A percentile compares a stretch with the other conserved stretches of the same genome.
phyloP scores from a whole-genome alignment of 2,329 filamentous ascomycete genomes.

The Bipolaris cookei region DNA sequence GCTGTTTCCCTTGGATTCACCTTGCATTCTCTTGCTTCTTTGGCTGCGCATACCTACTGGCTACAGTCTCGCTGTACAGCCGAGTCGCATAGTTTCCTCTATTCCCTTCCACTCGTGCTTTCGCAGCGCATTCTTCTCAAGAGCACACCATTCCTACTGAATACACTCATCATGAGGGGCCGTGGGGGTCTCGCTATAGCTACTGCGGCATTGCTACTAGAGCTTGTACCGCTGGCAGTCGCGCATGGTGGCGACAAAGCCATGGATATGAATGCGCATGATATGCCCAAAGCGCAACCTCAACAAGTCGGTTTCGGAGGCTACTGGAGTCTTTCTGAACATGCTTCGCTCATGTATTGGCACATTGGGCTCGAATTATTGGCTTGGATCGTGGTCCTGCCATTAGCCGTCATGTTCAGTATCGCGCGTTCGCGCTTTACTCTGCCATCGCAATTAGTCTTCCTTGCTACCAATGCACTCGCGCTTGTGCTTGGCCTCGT shows the following conservation, averaged over 20 bases:
- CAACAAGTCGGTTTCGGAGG: slow-evolving; percentile 46
- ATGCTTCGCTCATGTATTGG: slow-evolving; percentile 65
- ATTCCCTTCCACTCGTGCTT: background rate
- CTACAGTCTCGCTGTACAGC: background rate
- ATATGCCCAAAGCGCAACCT: slow-evolving; percentile 24
- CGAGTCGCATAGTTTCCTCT: background rate
- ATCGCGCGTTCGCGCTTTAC: slow-evolving; percentile 78
- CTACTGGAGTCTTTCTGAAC: slow-evolving; percentile 65
- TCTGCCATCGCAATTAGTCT: slow-evolving; percentile 68
- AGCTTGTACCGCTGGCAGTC: slow-evolving; percentile 47
- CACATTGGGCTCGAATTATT: slow-evolving; percentile 75
- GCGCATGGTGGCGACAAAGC: slow-evolving; percentile 51
- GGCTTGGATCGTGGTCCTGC: slow-evolving; percentile 75
- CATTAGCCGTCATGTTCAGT: slow-evolving; percentile 82
- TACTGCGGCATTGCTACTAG: slow-evolving; percentile 50
- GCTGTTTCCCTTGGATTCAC: slow-evolving; percentile 13
- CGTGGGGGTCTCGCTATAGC: slow-evolving; percentile 30
- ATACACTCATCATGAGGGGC: slow-evolving; percentile 38
- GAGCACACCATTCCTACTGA: slow-evolving; percentile 1
- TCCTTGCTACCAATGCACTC: slow-evolving; percentile 52
- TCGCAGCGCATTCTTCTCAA: background rate
- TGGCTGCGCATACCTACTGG: slow-evolving; percentile 7
- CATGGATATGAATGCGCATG: slow-evolving; percentile 35
- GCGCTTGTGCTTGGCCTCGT: slow-evolving; percentile 50
- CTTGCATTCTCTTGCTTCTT: slow-evolving; percentile 8